A percentile compares a stretch with the other conserved stretches of the same genome.
Evolutionary conservation across 106 monocot species (phyloP).

Genomic region (Ottelia alismoides): DNA sequence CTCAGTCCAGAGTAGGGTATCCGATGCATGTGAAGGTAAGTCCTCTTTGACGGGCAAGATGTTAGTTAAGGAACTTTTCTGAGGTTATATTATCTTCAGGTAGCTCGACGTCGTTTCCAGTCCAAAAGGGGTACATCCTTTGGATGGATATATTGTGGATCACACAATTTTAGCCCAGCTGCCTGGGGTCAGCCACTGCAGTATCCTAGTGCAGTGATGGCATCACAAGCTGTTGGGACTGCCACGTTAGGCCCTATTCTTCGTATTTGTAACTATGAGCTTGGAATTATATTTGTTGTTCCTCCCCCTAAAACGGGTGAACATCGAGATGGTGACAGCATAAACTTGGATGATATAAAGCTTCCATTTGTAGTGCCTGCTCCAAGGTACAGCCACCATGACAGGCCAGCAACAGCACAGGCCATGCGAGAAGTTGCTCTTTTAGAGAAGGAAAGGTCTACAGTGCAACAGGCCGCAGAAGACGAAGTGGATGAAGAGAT

Average conservation of each 20-base stretch:
- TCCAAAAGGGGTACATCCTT: conserved; percentile 22
- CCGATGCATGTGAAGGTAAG: conserved; percentile 93
- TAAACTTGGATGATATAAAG: conserved; percentile 34
- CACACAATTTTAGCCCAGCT: conserved; percentile 93
- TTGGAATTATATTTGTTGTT: conserved; percentile 48
- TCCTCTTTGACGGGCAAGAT: too few relatives aligned
- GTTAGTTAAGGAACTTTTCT: too few relatives aligned
- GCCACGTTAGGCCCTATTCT: conserved; percentile 13
- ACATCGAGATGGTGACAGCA: not conserved
- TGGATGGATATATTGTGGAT: conserved; percentile 87
- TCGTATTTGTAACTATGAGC: conserved; percentile 87
- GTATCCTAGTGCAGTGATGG: conserved; percentile 13
- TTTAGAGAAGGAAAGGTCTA: conserved; percentile 10
- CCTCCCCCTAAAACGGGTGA: conserved; percentile 18
- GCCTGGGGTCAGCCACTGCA: conserved; percentile 55
- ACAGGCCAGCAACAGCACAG: conserved; percentile 59
- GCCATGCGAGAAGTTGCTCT: conserved; percentile 53
- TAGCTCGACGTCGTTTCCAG: conserved; percentile 57
- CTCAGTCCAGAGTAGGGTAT: conserved; percentile 54
- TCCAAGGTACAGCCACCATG: conserved; percentile 42
- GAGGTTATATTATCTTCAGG: too few relatives aligned
- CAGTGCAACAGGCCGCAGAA: conserved; percentile 3
- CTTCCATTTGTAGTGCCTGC: conserved; percentile 76
- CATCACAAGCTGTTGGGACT: not conserved
- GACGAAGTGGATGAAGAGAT: conserved; percentile 31